These are phyloP conservation scores for Fusarium kyushuense DNA, from an alignment of 2,329 filamentous ascomycete genomes.

Conservation along the genomic window DNA sequence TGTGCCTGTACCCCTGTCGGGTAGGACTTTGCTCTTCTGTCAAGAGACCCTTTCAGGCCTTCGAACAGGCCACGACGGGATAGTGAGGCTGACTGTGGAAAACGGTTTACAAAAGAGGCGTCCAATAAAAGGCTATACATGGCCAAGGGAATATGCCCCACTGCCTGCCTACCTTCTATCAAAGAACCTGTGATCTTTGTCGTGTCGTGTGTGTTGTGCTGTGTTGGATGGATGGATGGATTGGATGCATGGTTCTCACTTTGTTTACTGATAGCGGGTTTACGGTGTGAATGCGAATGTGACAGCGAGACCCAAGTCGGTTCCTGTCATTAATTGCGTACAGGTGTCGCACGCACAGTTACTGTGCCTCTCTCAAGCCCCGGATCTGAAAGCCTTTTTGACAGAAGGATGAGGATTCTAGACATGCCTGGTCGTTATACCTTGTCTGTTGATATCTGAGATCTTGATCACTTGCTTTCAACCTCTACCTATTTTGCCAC, in stretches of 20 bases:
- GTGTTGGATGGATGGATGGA: conserved; percentile 35
- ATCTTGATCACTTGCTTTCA: conserved; percentile 18
- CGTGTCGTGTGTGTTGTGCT: conserved; percentile 2
- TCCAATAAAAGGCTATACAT: conserved; percentile 38
- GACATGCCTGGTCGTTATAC: background rate
- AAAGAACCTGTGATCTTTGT: conserved; percentile 33
- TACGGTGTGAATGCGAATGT: conserved; percentile 24
- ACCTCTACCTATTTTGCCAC: background rate
- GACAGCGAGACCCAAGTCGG: conserved; percentile 5
- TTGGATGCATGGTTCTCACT: conserved; percentile 23
- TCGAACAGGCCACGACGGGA: conserved; percentile 38
- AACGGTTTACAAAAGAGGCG: conserved; percentile 38
- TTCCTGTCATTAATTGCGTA: conserved; percentile 25
- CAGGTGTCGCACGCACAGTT: conserved; percentile 28
- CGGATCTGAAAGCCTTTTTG: conserved; percentile 12
- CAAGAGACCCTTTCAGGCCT: conserved; percentile 31
- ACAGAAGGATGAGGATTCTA: conserved; percentile 10
- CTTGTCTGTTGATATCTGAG: conserved; percentile 1
- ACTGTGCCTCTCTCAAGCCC: conserved; percentile 7
- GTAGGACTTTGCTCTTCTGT: conserved; percentile 28
- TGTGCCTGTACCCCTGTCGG: conserved; percentile 29
- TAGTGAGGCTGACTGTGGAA: conserved; percentile 47
- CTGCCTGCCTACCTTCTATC: conserved; percentile 29
- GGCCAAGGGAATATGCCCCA: conserved; percentile 38
- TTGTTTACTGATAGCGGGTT: conserved; percentile 22